Conservation (phyloP, 345 rosid genomes). For the Nasturtium officinale region DNA sequence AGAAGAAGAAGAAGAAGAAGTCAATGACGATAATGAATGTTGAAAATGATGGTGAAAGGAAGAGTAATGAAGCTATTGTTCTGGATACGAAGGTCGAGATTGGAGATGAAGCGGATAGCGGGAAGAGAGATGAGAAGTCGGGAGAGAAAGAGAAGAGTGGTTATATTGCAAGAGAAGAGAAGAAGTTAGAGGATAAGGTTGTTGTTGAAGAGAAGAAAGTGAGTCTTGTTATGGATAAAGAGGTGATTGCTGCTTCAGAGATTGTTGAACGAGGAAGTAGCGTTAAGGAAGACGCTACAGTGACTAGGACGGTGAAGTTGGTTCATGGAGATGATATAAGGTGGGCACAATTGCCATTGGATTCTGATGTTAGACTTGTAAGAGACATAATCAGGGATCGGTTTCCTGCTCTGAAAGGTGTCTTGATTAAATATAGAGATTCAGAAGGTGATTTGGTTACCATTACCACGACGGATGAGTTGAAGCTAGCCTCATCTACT, state of each 20-base stretch:
- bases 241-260: slow-evolving; percentile 47
- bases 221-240: slow-evolving; percentile 50
- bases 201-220: slow-evolving; percentile 49
- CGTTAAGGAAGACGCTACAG: slow-evolving; percentile 41
- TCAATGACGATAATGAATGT: slow-evolving; percentile 17
- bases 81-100: slow-evolving; percentile 29
- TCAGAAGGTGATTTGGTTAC: slow-evolving; percentile 91
- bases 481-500: slow-evolving; percentile 62
- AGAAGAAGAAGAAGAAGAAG: slow-evolving; percentile 74
- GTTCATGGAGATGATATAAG: slow-evolving; percentile 91
- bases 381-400: slow-evolving; percentile 75
- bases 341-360: slow-evolving; percentile 78
- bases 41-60: slow-evolving; percentile 40
- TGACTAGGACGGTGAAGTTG: slow-evolving; percentile 79
- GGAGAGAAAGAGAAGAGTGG: not conserved
- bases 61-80: slow-evolving; percentile 48
- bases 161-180: slow-evolving; percentile 46
- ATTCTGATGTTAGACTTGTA: slow-evolving; percentile 65
- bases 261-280: slow-evolving; percentile 50
- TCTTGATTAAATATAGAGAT: slow-evolving; percentile 81
- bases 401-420: slow-evolving; percentile 72
- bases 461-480: slow-evolving; percentile 77
- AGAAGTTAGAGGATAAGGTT: slow-evolving; percentile 54
- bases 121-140: not conserved
- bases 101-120: slow-evolving; percentile 32